Evolutionary conservation across 2,329 filamentous ascomycete genomes (phyloP).

Genomic region (Alternaria panax): DNA sequence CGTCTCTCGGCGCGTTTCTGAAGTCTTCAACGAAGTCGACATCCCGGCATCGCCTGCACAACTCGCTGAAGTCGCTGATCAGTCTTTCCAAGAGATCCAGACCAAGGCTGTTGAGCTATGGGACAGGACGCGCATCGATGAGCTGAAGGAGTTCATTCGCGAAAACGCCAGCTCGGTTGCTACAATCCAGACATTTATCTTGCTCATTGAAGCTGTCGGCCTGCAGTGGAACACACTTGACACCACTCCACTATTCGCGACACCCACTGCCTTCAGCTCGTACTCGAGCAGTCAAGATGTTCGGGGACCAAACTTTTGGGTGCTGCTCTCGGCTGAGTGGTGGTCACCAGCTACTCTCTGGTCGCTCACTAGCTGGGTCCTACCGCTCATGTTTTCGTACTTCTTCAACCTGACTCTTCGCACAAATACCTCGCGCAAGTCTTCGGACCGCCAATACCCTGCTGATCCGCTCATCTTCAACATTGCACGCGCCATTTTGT

Average conservation of each 20-base stretch:
- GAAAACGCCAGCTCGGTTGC: conserved; percentile 75
- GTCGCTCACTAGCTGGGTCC: conserved; percentile 72
- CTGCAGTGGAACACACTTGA: conserved; percentile 76
- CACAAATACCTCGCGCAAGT: conserved; percentile 57
- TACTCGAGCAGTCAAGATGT: conserved; percentile 67
- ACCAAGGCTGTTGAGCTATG: conserved; percentile 70
- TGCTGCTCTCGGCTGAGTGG: conserved; percentile 77
- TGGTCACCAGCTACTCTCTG: conserved; percentile 84
- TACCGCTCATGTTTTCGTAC: conserved; percentile 78
- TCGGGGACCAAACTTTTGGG: conserved; percentile 80
- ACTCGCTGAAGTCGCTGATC: conserved; percentile 65
- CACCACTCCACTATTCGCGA: conserved; percentile 74
- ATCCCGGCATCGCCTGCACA: conserved; percentile 78
- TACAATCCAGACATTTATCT: conserved; percentile 43
- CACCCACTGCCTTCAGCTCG: conserved; percentile 67
- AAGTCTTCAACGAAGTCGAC: conserved; percentile 56
- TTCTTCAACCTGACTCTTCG: conserved; percentile 85
- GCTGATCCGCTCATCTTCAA: conserved; percentile 92
- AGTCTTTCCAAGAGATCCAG: conserved; percentile 74
- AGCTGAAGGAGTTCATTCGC: conserved; percentile 70
- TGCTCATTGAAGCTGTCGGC: conserved; percentile 71
- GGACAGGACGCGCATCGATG: conserved; percentile 70
- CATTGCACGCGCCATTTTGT: conserved; percentile 81
- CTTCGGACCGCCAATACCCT: conserved; percentile 60
- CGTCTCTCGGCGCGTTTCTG: conserved; percentile 63